phyloP scores from a whole-genome alignment of 2,329 filamentous ascomycete species.

The Pseudogymnoascus sp. region DNA sequence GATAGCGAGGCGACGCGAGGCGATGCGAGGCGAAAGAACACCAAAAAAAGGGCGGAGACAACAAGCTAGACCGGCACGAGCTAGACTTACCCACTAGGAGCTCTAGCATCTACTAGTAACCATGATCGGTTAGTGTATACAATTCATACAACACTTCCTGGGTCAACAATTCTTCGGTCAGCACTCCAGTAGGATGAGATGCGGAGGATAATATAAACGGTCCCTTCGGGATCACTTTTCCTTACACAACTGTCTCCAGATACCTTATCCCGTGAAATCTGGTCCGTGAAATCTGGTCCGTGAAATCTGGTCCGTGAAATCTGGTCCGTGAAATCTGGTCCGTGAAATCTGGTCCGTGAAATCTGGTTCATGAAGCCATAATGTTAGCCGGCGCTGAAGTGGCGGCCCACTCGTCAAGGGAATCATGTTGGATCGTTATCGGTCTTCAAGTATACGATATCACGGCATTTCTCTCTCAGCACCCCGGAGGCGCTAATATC shows the following conservation, averaged over 20 bases:
- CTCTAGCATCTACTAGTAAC: background rate
- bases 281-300: background rate
- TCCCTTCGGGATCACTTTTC: background rate
- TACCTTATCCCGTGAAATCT: background rate
- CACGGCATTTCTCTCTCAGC: constrained; percentile 51
- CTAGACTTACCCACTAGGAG: background rate
- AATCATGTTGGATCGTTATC: constrained; percentile 72
- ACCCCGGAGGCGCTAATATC: constrained; percentile 49
- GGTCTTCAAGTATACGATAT: constrained; percentile 59
- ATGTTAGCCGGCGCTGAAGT: constrained; percentile 46
- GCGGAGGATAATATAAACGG: background rate
- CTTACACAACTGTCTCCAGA: background rate
- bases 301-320: background rate
- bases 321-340: background rate
- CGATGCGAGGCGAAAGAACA: background rate
- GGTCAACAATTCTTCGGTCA: background rate
- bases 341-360: background rate
- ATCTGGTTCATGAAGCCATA: background rate
- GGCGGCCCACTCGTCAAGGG: constrained; percentile 66
- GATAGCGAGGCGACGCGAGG: background rate
- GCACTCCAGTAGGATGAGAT: background rate
- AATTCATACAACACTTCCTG: background rate
- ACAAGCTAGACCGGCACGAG: background rate
- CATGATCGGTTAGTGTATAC: background rate
- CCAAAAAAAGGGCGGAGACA: background rate